These are phyloP conservation scores for Rhizopus stolonifer DNA, from an alignment of 371 early-diverging fungal genomes.

Conservation along the genomic window DNA sequence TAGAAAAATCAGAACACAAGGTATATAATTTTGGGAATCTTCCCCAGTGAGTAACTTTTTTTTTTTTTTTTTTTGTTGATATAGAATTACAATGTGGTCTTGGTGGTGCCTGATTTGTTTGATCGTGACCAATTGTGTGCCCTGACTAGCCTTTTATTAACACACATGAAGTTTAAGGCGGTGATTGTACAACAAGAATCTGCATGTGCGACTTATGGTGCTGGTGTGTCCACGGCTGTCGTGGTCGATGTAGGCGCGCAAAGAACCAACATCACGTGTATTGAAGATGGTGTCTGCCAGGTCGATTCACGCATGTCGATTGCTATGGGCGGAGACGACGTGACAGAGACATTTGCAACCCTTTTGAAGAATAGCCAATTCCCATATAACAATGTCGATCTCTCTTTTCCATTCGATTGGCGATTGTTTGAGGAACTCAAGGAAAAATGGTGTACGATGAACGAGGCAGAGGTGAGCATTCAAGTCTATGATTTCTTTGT, in stretches of 20 bases:
- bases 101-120: conserved; percentile 80
- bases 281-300: conserved; percentile 83
- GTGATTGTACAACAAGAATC: conserved; percentile 82
- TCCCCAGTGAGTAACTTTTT: too few relatives aligned
- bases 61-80: too few relatives aligned
- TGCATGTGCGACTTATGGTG: conserved; percentile 82
- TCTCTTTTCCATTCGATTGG: conserved; percentile 70
- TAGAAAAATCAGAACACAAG: conserved; percentile 57
- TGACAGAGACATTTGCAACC: conserved; percentile 70
- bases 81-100: conserved; percentile 65
- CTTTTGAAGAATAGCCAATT: conserved; percentile 68
- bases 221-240: conserved; percentile 83
- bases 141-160: conserved; percentile 67
- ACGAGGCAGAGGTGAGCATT: conserved; percentile 79
- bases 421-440: conserved; percentile 70
- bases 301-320: conserved; percentile 58
- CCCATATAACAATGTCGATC: conserved; percentile 71
- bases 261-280: conserved; percentile 77
- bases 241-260: conserved; percentile 93
- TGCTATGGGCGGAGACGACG: conserved; percentile 82
- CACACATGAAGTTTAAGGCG: conserved; percentile 74
- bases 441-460: conserved; percentile 79
- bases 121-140: conserved; percentile 62
- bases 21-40: too few relatives aligned
- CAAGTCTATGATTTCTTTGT: conserved; percentile 82